Base-by-base conservation (phyloP, 2,329 filamentous ascomycete genomes). In the Pezicula radicicola region DNA sequence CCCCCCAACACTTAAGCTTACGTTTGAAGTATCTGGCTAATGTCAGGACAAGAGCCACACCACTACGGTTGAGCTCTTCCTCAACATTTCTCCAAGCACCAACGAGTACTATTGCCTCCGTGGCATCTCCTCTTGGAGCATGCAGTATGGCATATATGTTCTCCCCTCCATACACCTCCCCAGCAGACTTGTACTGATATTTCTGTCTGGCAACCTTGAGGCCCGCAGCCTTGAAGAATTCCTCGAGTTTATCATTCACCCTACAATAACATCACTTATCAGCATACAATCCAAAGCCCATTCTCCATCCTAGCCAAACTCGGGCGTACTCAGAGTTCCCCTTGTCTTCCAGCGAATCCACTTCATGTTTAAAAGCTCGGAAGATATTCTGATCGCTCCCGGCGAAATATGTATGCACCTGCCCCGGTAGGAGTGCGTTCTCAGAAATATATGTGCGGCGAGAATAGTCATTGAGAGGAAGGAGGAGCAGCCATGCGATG, bases 361-460 rank as follows among this genome's bases (percentile, higher is more conserved):
- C 77, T 72, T 97, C 94, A 65, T 90, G 85, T 64, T 88, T 84
- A 69, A 95, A 97, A 7, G 91, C 94, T 44, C 91, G 82, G 66
- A 97, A 92, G 58, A 97, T 83, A 70, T 97, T 89, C 74, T 97
- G 92, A 68, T 99, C 94, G 69, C 91, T 96, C 16, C 94, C 94
- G 6, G 89, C 87, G 67, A 99, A 99, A 71, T 99, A 99, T 1
- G 94, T 96, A 72, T 97, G 93, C 8, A 97, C 94, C 71, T 99
- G 94, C 2, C 92, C 94, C 0, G 94, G 94, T 13, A 99, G 77
- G 33, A 99, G 83, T 10, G 94, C 94, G 69, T 99, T 99, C 70
- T 99, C 94, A 41, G 93, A 97, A 52, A 99, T 94, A 70, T 99
- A 99, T 1, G 93, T 99, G 54, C 83, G 80, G 59, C 94, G 85